Conservation (phyloP, 176 grass and related monocot species). For the Phoenix dactylifera region DNA sequence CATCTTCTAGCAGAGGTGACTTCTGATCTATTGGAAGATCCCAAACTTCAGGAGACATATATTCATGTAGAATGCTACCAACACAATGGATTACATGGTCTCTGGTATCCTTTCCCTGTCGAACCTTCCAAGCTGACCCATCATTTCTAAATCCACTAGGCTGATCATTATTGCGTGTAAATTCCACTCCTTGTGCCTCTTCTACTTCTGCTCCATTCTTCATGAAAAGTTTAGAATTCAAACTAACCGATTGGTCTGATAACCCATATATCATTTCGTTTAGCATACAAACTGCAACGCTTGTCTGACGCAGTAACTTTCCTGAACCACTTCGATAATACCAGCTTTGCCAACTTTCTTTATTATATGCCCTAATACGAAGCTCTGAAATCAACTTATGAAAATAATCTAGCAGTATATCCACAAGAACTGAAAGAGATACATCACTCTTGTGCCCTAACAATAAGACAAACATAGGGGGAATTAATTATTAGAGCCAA, state of each 20-base stretch:
- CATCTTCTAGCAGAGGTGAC: conserved; percentile 18
- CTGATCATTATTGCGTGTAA: conserved; percentile 18
- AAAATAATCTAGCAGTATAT: conserved; percentile 75
- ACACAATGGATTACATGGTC: conserved; percentile 53
- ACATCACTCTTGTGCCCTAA: conserved; percentile 42
- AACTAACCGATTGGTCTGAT: conserved; percentile 55
- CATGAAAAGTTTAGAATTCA: conserved; percentile 46
- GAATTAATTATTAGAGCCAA: too few species aligned
- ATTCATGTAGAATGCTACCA: conserved; percentile 80
- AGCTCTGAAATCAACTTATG: conserved; percentile 67
- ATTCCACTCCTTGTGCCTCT: background rate
- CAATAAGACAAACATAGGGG: conserved; percentile 11
- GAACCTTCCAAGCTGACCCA: conserved; percentile 38
- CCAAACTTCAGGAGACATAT: conserved; percentile 73
- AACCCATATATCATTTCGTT: conserved; percentile 94
- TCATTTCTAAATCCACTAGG: conserved; percentile 15
- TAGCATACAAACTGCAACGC: conserved; percentile 79
- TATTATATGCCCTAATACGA: conserved; percentile 31
- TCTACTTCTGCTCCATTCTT: conserved; percentile 24
- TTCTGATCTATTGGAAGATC: conserved; percentile 66
- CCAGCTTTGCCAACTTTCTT: conserved; percentile 38
- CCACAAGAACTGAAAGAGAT: conserved; percentile 56
- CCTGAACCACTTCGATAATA: conserved; percentile 43
- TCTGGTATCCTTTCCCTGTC: conserved; percentile 31
- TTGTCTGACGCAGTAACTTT: conserved; percentile 53